Conservation (phyloP, 768 basidiomycete genomes). For the Lentinus tigrinus region DNA sequence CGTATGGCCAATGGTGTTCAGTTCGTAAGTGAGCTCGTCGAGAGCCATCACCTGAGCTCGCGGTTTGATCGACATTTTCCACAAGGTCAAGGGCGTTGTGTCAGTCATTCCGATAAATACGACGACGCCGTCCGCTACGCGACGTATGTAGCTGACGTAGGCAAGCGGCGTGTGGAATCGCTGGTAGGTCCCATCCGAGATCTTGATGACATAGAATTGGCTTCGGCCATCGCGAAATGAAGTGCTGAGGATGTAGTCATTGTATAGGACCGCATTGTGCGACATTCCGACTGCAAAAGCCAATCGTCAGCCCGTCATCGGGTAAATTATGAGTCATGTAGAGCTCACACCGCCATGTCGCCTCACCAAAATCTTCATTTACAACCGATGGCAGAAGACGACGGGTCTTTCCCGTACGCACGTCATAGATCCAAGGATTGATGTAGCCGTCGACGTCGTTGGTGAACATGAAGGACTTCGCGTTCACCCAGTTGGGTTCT, state of each 20-base stretch:
- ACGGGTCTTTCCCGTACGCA: slow-evolving; percentile 29
- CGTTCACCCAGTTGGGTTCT: slow-evolving; percentile 57
- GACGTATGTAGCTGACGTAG: slow-evolving; percentile 33
- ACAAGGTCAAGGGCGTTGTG: slow-evolving; percentile 31
- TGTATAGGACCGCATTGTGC: too few species aligned
- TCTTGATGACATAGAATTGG: slow-evolving; percentile 27
- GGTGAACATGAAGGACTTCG: slow-evolving; percentile 56
- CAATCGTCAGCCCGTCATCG: too few species aligned
- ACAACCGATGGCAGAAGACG: slow-evolving; percentile 42
- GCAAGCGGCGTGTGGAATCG: slow-evolving; percentile 38
- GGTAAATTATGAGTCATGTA: too few species aligned
- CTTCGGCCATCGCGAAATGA: too few species aligned
- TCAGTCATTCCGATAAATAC: slow-evolving; percentile 40
- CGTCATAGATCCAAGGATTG: slow-evolving; percentile 58
- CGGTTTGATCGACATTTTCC: too few species aligned
- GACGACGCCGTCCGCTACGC: slow-evolving; percentile 26
- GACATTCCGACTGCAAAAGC: too few species aligned
- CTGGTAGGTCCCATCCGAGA: slow-evolving; percentile 19
- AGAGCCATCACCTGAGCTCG: too few species aligned
- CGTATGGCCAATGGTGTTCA: too few species aligned
- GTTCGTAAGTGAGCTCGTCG: too few species aligned
- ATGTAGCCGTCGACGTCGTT: slow-evolving; percentile 61
- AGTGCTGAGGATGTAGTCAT: too few species aligned
- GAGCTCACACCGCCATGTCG: slow-evolving; percentile 40
- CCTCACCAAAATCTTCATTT: slow-evolving; percentile 50